Conservation (phyloP, 2,329 filamentous ascomycete genomes). For the Grosmannia huntii region DNA sequence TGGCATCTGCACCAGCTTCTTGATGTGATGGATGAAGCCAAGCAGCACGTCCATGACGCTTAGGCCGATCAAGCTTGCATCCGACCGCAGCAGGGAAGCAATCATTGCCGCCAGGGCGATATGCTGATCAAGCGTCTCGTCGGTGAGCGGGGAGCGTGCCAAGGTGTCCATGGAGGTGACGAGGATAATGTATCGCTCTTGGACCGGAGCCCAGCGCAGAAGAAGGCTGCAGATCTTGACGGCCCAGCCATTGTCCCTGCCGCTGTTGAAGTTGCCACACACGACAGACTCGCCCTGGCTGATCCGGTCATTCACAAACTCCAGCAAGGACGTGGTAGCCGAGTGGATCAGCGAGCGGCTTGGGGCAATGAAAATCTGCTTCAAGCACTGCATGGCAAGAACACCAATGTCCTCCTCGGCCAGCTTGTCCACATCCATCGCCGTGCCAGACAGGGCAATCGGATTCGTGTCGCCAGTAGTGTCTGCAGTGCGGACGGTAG, state of each 20-base stretch:
- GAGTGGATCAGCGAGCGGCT: slow-evolving; percentile 70
- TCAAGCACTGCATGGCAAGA: slow-evolving; percentile 72
- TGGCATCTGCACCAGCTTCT: slow-evolving; percentile 58
- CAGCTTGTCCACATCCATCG: slow-evolving; percentile 75
- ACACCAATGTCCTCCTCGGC: slow-evolving; percentile 82
- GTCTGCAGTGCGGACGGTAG: slow-evolving; percentile 62
- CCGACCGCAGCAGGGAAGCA: slow-evolving; percentile 69
- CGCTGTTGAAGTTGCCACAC: slow-evolving; percentile 24
- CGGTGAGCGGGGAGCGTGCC: slow-evolving; percentile 51
- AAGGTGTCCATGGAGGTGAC: slow-evolving; percentile 70
- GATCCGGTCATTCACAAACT: slow-evolving; percentile 56
- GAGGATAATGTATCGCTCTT: slow-evolving; percentile 85
- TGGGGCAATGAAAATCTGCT: slow-evolving; percentile 72
- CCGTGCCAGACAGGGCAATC: slow-evolving; percentile 64
- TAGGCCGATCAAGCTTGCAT: slow-evolving; percentile 86
- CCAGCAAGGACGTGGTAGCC: slow-evolving; percentile 60
- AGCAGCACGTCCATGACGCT: slow-evolving; percentile 92
- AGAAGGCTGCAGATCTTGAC: slow-evolving; percentile 69
- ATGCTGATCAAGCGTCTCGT: slow-evolving; percentile 61
- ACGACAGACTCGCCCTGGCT: slow-evolving; percentile 40
- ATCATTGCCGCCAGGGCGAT: slow-evolving; percentile 66
- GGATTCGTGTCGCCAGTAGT: slow-evolving; percentile 50
- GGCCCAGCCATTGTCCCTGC: slow-evolving; percentile 56
- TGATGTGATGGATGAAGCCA: slow-evolving; percentile 72
- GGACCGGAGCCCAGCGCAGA: slow-evolving; percentile 80